Evolutionary conservation across 768 basidiomycete genomes (phyloP).

Genomic region (Suillus paluster): DNA sequence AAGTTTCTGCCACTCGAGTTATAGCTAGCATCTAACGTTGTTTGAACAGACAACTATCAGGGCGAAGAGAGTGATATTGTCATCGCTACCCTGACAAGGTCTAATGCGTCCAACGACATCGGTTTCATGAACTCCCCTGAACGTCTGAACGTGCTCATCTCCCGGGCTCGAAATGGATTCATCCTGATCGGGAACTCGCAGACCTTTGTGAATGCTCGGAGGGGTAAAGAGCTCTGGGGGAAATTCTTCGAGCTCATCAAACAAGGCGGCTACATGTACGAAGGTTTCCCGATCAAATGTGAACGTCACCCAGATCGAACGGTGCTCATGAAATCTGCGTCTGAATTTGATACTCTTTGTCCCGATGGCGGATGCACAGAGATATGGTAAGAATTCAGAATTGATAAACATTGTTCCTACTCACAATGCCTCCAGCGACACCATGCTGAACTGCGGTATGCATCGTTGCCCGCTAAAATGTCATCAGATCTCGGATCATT

Average conservation of each 20-base stretch:
- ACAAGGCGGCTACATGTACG: conserved; percentile 49
- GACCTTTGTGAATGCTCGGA: conserved; percentile 58
- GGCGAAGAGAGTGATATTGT: conserved; percentile 77
- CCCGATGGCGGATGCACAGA: conserved; percentile 68
- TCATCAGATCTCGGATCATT: conserved; percentile 58
- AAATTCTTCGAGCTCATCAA: conserved; percentile 50
- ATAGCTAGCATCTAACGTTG: not conserved
- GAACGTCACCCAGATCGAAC: conserved; percentile 52
- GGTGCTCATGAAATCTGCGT: conserved; percentile 43
- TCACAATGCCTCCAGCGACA: conserved; percentile 42
- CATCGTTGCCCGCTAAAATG: conserved; percentile 66
- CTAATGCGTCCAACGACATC: conserved; percentile 58
- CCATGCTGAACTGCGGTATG: conserved; percentile 49
- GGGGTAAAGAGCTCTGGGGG: conserved; percentile 56
- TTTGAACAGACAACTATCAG: conserved; percentile 66
- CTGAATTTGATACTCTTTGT: conserved; percentile 52
- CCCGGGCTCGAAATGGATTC: conserved; percentile 65
- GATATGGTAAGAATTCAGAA: conserved; percentile 51
- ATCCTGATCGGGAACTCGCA: conserved; percentile 67
- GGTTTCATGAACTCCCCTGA: conserved; percentile 76
- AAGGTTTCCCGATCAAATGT: conserved; percentile 64
- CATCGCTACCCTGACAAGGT: conserved; percentile 61
- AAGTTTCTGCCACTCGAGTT: conserved; percentile 10
- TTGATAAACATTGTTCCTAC: not conserved
- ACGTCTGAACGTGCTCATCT: conserved; percentile 70